Base-by-base conservation (phyloP, 2,329 filamentous ascomycete genomes). In the Ascochyta koolunga region DNA sequence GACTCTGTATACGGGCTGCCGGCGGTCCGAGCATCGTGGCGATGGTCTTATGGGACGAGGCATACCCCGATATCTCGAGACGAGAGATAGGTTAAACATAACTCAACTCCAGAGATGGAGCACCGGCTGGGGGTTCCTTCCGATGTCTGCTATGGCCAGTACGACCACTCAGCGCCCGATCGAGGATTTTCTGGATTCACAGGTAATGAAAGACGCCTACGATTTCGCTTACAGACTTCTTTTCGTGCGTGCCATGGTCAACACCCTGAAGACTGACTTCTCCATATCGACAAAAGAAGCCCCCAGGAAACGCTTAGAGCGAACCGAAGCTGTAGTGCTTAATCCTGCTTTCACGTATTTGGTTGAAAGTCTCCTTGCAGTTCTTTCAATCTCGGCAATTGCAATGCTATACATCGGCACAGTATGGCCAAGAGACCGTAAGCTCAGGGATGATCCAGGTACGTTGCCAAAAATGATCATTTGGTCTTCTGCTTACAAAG, bases 171-270 rank as follows among this genome's bases (percentile, higher is more conserved):
- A 21, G 21, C 18, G 32, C 32, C 3, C 22, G 36, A 9, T 70
- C 0, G 58, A 68, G 5, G 65, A 71, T 0, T 74, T 76, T 29
- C 42, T 75, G 4, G 67, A 77, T 33, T 66, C 70, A 5, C 44
- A 61, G 9, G 50, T 42, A 0, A 51, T 81, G 0, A 55, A 61
- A 1, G 13, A 55, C 5, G 72, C 73, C 0, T 79, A 77, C 37
- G 62, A 76, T 36, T 56, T 60, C 1, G 76, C 75, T 0, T 78
- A 81, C 51, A 65, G 72, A 15, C 39, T 81, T 2, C 58, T 80
- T 0, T 79, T 81, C 40, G 60, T 72, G 1, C 61, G 71, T 2
- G 58, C 60, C 4, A 62, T 77, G 63, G 56, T 56, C 0, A 66
- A 73, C 19, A 55, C 73, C 1, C 53, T 76, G 1, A 36, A 36